Percentiles rank a stretch among this genome's conserved stretches.
phyloP scores from a whole-genome alignment of 176 grass and related monocot genomes.

The Raddia guianensis region DNA sequence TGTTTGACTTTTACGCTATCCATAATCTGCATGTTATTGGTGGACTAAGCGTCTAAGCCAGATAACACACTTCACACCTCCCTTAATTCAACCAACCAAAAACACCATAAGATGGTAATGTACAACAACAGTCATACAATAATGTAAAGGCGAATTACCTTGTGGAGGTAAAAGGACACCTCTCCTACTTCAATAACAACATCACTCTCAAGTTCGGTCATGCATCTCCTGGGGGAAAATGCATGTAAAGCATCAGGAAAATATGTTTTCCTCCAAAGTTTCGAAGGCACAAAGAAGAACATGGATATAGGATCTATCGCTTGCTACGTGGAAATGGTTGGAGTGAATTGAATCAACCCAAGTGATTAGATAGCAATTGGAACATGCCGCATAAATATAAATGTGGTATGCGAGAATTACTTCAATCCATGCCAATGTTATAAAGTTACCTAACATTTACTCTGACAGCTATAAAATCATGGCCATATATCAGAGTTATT shows the following conservation, averaged over 20 bases:
- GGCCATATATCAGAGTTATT: too few species aligned
- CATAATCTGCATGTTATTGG: too few species aligned
- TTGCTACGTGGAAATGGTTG: neutral
- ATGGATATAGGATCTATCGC: neutral
- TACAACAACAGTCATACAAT: neutral
- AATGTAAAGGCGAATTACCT: slow-evolving; percentile 30
- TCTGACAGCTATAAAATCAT: neutral
- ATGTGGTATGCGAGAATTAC: neutral
- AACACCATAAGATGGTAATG: too few species aligned
- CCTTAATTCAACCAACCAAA: too few species aligned
- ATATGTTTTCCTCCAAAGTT: neutral
- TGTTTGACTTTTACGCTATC: too few species aligned
- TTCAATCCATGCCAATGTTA: too few species aligned
- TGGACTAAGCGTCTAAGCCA: too few species aligned
- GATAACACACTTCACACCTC: too few species aligned
- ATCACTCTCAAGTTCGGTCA: slow-evolving; percentile 69
- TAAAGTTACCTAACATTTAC: too few species aligned
- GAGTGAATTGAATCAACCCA: neutral
- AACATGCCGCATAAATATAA: neutral
- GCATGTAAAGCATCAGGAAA: neutral
- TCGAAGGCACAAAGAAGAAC: neutral
- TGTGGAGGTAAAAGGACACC: slow-evolving; percentile 74
- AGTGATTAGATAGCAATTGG: neutral
- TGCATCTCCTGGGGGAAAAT: slow-evolving; percentile 52
- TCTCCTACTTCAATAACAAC: slow-evolving; percentile 67